A percentile compares a stretch with the other conserved stretches of the same genome.
Evolutionary conservation across 2,329 filamentous ascomycete genomes (phyloP).

Genomic region (Pestalotiopsis sp.): DNA sequence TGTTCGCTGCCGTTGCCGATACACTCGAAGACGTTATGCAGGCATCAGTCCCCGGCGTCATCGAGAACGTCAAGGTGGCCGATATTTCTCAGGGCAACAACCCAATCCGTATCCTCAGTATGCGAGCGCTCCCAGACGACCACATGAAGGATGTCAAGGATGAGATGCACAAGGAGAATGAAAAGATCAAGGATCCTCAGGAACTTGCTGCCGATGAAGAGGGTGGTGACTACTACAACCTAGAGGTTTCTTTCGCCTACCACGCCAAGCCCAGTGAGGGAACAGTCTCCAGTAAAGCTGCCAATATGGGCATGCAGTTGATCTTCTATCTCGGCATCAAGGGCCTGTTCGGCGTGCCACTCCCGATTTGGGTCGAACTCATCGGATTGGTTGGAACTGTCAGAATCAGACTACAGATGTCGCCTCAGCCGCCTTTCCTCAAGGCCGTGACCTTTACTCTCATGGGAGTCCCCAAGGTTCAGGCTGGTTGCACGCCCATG

Average conservation of each 20-base stretch:
- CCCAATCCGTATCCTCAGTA: slow-evolving; percentile 82
- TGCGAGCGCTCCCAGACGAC: slow-evolving; percentile 80
- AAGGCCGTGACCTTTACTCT: slow-evolving; percentile 92
- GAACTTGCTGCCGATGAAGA: slow-evolving; percentile 88
- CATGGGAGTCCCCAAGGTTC: slow-evolving; percentile 89
- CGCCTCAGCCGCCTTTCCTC: slow-evolving; percentile 87
- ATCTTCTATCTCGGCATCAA: slow-evolving; percentile 92
- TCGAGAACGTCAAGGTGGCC: slow-evolving; percentile 92
- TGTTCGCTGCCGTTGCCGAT: slow-evolving; percentile 91
- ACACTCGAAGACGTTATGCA: slow-evolving; percentile 64
- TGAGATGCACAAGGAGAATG: slow-evolving; percentile 76
- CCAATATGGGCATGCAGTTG: slow-evolving; percentile 96
- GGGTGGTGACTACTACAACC: slow-evolving; percentile 89
- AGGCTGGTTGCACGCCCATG: slow-evolving; percentile 90
- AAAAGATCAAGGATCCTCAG: slow-evolving; percentile 80
- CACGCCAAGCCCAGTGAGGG: slow-evolving; percentile 76
- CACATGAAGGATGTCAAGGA: slow-evolving; percentile 83
- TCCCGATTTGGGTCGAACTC: slow-evolving; percentile 91
- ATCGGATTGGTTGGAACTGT: slow-evolving; percentile 87
- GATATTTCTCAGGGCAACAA: slow-evolving; percentile 95
- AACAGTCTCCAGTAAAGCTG: slow-evolving; percentile 76
- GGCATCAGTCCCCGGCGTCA: slow-evolving; percentile 84
- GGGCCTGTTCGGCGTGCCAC: slow-evolving; percentile 83
- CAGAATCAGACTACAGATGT: slow-evolving; percentile 79
- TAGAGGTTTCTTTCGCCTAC: slow-evolving; percentile 89